Base-by-base conservation (phyloP, 108 stramenopile species). In the Cyclotella distinguenda region DNA sequence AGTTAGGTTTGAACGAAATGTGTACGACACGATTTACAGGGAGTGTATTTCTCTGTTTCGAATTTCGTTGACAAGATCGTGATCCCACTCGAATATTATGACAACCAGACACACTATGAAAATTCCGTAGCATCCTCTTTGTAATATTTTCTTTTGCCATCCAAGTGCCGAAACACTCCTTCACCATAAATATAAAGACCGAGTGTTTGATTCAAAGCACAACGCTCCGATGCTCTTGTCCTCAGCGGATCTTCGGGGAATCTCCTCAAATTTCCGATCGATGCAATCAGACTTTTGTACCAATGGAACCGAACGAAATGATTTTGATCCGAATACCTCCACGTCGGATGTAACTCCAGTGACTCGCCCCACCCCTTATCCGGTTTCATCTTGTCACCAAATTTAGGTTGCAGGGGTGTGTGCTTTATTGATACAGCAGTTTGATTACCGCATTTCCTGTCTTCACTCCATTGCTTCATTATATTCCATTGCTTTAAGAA, bases 321-420 rank as follows among this genome's bases (percentile, higher is more conserved):
- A 53, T 70, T 70, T 21, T 70, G 60, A 30, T 70, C 69, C 4
- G 69, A 60, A 50, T 70, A 70, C 1, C 16, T 18, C 6, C 21
- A 13, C 19, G 69, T 53, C 18, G 69, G 69, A 25, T 25, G 5
- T 22, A 70, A 13, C 21, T n/a, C 7, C 4, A 48, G 12, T 15
- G 5, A 2, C 5, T n/a, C 50, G 49, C 2, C 13, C 49, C 49
- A n/a, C n/a, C n/a, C n/a, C n/a, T 66, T 50, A 35, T 25, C 25
- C 22, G n/a, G 2, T 16, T 33, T 19, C 46, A 38, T 38, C 35
- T 1, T 31, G 55, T 43, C 28, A 39, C 30, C 42, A 42, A 6
- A n/a, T 26, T 21, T 8, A 31, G 26, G 2, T 1, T 47, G 6
- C 30, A 2, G 1, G 3, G 8, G 22, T 10, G 38, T 28, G 7